Base-by-base conservation (phyloP, 179 eudicot species). In the Pouteria campechiana region DNA sequence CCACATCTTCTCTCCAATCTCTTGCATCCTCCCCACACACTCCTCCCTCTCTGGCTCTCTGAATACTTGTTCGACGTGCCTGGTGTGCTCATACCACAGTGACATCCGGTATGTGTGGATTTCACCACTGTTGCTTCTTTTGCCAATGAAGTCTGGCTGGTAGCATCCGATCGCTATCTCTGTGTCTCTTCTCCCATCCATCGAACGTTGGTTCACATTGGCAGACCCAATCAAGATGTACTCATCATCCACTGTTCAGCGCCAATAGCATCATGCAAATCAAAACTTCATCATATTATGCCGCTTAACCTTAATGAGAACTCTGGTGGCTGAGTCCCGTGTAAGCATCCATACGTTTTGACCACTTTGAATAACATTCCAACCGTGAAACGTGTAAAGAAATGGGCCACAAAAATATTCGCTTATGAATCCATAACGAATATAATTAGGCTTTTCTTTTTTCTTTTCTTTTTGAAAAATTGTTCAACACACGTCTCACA, bases 141-240 rank as follows among this genome's bases (percentile, higher is more conserved):
- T 31, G 18, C 68, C 65, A 3, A 43, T 67, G 4, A 40, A 54
- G 37, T 37, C 44, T 30, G 66, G 22, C 37, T 86, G 88, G 57
- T 92, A 83, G 69, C 96, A 87, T 25, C 99, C 99, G 15, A 92
- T 77, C 16, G 92, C 95, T 17, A 92, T 82, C 54, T 92, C 99
- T 13, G 94, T 87, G 76, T 90, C 98, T 47, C 98, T 54, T 54
- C 65, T 56, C 29, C 98, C 98, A 51, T 90, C 98, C 94, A 87
- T 77, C 30, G 98, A 90, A 48, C 96, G 54, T 48, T 90, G 98
- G 66, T 90, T 90, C 46, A 90, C 60, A 52, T 87, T 90, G 21
- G 96, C 96, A 0, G 96, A 90, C 49, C 98, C 98, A 46, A 82
- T 79, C 38, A 90, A 25, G 30, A 82, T 63, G 72, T 90, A 90